Percentiles rank a stretch among this genome's conserved stretches.
Evolutionary conservation across 495 filamentous ascomycete species (phyloP).

Genomic region (Xylaria scruposa): DNA sequence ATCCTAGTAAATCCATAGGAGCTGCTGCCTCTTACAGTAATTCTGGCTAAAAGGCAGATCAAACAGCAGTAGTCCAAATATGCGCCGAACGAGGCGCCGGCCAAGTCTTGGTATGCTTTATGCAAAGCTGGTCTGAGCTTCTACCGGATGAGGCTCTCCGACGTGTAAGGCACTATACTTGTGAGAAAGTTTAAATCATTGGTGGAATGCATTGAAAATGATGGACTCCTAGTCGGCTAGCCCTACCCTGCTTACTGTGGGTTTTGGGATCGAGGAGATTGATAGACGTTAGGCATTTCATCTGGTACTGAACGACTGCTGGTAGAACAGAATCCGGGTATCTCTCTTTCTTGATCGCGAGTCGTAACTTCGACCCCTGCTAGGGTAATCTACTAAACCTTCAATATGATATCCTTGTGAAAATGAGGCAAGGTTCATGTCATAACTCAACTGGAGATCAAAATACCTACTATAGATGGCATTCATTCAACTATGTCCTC

Average conservation of each 20-base stretch:
- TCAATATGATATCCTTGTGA: neutral
- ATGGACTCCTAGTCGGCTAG: neutral
- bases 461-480: neutral
- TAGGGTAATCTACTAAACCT: neutral
- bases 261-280: neutral
- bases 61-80: slow-evolving; percentile 42
- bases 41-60: slow-evolving; percentile 60
- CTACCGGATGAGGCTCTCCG: slow-evolving; percentile 3
- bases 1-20: slow-evolving; percentile 6
- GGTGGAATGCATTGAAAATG: neutral
- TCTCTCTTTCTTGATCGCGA: neutral
- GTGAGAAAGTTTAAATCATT: neutral
- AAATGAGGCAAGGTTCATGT: neutral
- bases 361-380: neutral
- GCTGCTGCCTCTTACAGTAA: slow-evolving; percentile 31
- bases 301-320: neutral
- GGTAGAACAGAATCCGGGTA: neutral
- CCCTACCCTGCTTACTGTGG: neutral
- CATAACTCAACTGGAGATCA: neutral
- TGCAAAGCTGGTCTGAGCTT: neutral
- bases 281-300: neutral
- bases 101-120: neutral
- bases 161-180: neutral
- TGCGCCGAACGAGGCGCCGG: slow-evolving; percentile 27
- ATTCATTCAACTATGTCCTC: neutral